A percentile compares a stretch with the other conserved stretches of the same genome.
Conservation (phyloP, 129 eudicot genomes). For the Chrysanthemum lavandulifolium region DNA sequence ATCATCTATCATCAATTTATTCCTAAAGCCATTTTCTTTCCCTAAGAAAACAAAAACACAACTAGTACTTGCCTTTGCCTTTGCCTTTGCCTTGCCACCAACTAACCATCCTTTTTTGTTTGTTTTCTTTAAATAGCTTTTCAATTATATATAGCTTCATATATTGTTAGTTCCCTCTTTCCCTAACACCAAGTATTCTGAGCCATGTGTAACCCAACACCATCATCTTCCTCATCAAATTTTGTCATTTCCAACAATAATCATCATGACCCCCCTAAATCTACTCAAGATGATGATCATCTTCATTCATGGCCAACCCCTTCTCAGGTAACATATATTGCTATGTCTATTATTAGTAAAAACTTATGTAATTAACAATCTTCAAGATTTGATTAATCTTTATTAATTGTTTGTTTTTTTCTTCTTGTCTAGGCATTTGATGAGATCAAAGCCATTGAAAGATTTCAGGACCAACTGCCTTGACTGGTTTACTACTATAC, state of each 20-base stretch:
- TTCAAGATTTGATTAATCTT: not conserved
- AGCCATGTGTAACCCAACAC: constrained; percentile 44
- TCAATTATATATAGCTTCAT: constrained; percentile 15
- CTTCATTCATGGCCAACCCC: constrained; percentile 44
- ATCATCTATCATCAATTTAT: not conserved
- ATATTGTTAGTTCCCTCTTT: constrained; percentile 29
- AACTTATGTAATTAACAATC: not conserved
- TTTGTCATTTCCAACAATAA: constrained; percentile 31
- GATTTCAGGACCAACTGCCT: constrained; percentile 66
- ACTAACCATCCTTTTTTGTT: constrained; percentile 34
- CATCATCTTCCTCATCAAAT: constrained; percentile 33
- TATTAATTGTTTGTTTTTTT: not conserved
- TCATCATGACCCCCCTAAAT: constrained; percentile 21
- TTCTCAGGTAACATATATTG: constrained; percentile 31
- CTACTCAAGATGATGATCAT: constrained; percentile 5
- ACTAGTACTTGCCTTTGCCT: constrained; percentile 16
- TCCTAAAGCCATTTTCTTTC: constrained; percentile 22
- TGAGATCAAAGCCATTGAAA: constrained; percentile 57
- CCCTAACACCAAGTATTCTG: constrained; percentile 34
- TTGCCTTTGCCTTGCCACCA: constrained; percentile 38
- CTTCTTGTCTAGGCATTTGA: constrained; percentile 42
- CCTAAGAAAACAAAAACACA: constrained; percentile 36
- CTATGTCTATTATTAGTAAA: not conserved
- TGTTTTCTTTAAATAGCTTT: constrained; percentile 15
- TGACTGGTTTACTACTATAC: constrained; percentile 62